Percentiles rank a stretch among this genome's conserved stretches.
These are phyloP conservation scores for Parsonsia alboflavescens DNA, from an alignment of 257 asterid genomes.

Conservation along the genomic window DNA sequence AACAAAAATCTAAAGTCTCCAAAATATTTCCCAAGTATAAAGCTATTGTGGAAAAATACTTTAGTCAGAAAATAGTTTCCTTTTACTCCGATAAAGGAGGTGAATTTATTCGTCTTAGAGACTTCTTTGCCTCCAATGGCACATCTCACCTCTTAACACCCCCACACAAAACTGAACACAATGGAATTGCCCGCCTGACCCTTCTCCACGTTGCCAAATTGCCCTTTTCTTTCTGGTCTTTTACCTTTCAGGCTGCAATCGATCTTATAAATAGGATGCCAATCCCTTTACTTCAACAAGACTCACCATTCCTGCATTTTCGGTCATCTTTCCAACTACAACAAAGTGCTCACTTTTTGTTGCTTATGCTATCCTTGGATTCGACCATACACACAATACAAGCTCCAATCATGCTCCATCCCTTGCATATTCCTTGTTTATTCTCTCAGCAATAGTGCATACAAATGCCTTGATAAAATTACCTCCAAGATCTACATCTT, in stretches of 20 bases:
- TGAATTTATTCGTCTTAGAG: neutral
- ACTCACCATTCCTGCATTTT: neutral
- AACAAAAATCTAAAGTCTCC: neutral
- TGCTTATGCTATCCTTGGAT: neutral
- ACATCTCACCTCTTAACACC: neutral
- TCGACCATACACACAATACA: neutral
- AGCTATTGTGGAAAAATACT: slow-evolving; percentile 2
- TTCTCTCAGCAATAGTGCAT: no score
- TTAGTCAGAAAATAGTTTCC: neutral
- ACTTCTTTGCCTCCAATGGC: neutral
- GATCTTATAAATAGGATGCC: slow-evolving; percentile 2
- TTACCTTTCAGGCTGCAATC: slow-evolving; percentile 3
- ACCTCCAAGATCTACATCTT: no score
- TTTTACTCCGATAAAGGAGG: neutral
- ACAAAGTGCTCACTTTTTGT: neutral
- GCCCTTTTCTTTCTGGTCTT: neutral
- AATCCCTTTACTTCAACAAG: neutral
- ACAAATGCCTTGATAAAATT: no score
- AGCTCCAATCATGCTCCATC: no score
- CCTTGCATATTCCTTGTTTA: no score
- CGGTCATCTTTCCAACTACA: neutral
- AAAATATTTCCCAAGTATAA: neutral
- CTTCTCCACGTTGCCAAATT: neutral
- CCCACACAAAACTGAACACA: neutral
- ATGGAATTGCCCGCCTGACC: neutral